Base-by-base conservation (phyloP, 2,329 filamentous ascomycete genomes). In the Apiospora sp. region DNA sequence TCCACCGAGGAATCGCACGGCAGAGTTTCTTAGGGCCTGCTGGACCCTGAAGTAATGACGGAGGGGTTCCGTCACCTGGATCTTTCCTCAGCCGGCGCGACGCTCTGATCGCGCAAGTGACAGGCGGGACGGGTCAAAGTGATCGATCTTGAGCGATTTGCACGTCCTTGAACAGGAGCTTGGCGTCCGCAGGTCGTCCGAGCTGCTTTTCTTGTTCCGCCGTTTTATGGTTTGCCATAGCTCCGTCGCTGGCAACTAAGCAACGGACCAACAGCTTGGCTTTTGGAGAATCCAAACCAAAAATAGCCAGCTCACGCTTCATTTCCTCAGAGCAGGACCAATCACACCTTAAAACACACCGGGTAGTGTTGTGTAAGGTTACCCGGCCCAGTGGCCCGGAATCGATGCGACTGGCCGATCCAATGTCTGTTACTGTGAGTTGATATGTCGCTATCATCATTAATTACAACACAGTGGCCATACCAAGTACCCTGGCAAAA, bases 21-120 rank as follows among this genome's bases (percentile, higher is more conserved):
- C 58, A 41, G 19, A 64, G 30, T 64, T 64, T 64, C 30, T 10
- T 64, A 41, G 58, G 37, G 22, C n/a, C 34, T 24, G 12, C 58
- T 37, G 58, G 58, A 41, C 58, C 58, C 58, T 64, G 58, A 41
- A 41, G 41, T 64, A 22, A 22, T 64, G 58, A 64, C 58, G 34
- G 58, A 41, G 58, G 8, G 41, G 7, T 19, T 14, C 34, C 58
- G 34, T 64, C 58, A 64, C 22, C 22, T n/a, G n/a, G 8, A 5
- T 7, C 4, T 41, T n/a, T 19, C 24, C 58, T 22, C 22, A 22
- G 13, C 19, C 54, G 54, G 58, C 58, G 19, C 37, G 34, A 24
- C 58, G 58, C 34, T n/a, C 58, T 64, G 58, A 41, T 64, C 58
- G 34, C 58, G 34, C 34, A 41, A 34, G 22, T 41, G 34, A 64